Evolutionary conservation across 2,329 filamentous ascomycete species (phyloP), one percentile per base, ranked within the genome.

Genomic region (Beauveria sp.): DNA sequence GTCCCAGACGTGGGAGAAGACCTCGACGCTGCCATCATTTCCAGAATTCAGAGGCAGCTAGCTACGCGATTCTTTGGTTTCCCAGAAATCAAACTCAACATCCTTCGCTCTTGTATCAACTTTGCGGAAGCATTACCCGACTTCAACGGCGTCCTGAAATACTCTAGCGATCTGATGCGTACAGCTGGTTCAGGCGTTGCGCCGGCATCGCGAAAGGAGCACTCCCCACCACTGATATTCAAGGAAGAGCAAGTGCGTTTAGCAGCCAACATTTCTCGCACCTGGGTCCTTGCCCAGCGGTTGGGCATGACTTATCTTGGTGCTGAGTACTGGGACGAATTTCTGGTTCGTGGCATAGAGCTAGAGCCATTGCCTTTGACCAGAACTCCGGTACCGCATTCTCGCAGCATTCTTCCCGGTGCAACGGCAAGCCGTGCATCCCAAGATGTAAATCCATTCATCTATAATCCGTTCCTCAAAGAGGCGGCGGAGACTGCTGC

Each of bases 301-400:
- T 75, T 97, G 28, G 92, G 92, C 0, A 76, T 92, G 30, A 77
- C 82, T 5, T 76, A 88, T 61, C 74, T 93, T 47, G 81, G 86
- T 57, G 92, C 91, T 6, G 89, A 94, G 66, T 99, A 97, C 70
- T 99, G 94, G 94, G 94, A 99, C 71, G 91, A 96, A 69, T 97
- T 97, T 67, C 79, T 99, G 9, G 82, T 99, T 52, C 86, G 94
- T 55, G 86, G 86, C 64, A 78, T 96, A 66, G 84, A 87, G 59
- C 77, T 96, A 48, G 84, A 92, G 55, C 79, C 88, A 26, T 73
- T 84, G 43, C 77, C 85, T 10, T 74, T 78, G 47, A 80, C 81
- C 12, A 81, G 83, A 65, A 81, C 82, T 18, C 87, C 90, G 0
- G 82, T 90, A 56, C 80, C 87, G 6, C 89, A 92, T 68, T 77